Base-by-base conservation (phyloP, 2,329 filamentous ascomycete genomes). In the Diaporthe humulicola region DNA sequence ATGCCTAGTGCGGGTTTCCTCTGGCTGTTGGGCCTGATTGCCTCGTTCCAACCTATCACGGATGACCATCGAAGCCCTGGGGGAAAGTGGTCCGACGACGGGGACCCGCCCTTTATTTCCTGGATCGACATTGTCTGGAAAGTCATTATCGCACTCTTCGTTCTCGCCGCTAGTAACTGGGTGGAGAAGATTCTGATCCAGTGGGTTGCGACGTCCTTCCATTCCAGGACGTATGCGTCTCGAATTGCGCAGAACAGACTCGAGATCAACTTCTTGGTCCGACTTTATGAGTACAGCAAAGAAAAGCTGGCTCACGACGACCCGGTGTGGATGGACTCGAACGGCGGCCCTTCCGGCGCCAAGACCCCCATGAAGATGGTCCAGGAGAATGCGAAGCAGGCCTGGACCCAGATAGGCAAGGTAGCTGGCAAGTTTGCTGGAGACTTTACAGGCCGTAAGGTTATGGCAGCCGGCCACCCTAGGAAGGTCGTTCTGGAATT, bases 101-200 rank as follows among this genome's bases (percentile, higher is more conserved):
- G 64, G 8, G 83, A 87, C 60, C 87, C 83, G 28, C 82, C 81
- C 0, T 88, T 89, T 0, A 87, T 88, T 30, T 77, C 85, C 5
- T 98, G 96, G 96, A 93, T 98, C 82, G 86, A 85, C 40, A 90
- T 93, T 19, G 90, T 95, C 78, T 94, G 97, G 87, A 98, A 97
- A 82, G 90, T 98, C 79, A 92, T 98, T 75, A 91, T 98, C 25
- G 90, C 94, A 3, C 81, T 97, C n/a, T 96, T 98, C 79, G 93
- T 97, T 19, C 90, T 94, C 76, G 90, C 92, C 0, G 87, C 92
- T 3, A 87, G 98, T 76, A 98, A 98, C 83, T 93, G 97, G 75
- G 88, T 93, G 70, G 96, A 98, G 83, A 98, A 98, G 87, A 94
- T 98, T 75, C 90, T 98, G 78, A 98, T 98, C 73, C 96, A 98